phyloP scores from a whole-genome alignment of 768 basidiomycete species.

The Atractiella rhizophila region DNA sequence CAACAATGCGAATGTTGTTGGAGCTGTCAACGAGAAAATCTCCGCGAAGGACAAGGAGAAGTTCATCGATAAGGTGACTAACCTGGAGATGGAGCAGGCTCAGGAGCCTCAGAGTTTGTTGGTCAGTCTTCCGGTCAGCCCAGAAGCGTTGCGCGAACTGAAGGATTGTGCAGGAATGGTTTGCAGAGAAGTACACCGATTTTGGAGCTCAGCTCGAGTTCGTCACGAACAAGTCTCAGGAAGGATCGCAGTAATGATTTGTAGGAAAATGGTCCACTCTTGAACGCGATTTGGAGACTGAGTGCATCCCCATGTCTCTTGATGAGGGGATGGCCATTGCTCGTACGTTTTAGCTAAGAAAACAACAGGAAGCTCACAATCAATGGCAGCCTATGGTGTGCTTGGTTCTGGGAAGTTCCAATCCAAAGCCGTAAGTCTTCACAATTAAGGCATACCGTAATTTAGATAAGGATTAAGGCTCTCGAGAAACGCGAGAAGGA shows the following conservation, averaged over 20 bases:
- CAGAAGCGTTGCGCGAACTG: no score
- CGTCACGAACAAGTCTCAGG: constrained; percentile 1
- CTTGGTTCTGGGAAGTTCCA: constrained; percentile 5
- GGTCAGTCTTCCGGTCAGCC: background rate
- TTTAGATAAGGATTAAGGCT: no score
- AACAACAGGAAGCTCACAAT: no score
- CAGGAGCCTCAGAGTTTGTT: constrained; percentile 60
- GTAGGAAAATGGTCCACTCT: constrained; percentile 25
- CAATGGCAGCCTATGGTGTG: constrained; percentile 2
- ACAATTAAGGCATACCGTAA: no score
- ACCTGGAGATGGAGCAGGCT: constrained; percentile 77
- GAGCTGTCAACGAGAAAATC: constrained; percentile 3
- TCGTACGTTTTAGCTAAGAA: no score
- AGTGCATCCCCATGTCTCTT: constrained; percentile 24
- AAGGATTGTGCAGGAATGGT: constrained; percentile 58
- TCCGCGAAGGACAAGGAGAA: constrained; percentile 55
- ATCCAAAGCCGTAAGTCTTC: background rate
- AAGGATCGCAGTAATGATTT: background rate
- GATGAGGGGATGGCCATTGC: constrained; percentile 2
- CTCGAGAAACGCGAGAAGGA: constrained; percentile 6
- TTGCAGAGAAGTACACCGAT: constrained; percentile 93
- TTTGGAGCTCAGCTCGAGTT: constrained; percentile 76
- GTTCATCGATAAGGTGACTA: constrained; percentile 84
- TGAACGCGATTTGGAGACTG: constrained; percentile 30
- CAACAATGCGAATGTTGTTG: constrained; percentile 6